Evolutionary conservation across 306 rosid genomes (phyloP).

Genomic region (Hippophae gyantsensis): DNA sequence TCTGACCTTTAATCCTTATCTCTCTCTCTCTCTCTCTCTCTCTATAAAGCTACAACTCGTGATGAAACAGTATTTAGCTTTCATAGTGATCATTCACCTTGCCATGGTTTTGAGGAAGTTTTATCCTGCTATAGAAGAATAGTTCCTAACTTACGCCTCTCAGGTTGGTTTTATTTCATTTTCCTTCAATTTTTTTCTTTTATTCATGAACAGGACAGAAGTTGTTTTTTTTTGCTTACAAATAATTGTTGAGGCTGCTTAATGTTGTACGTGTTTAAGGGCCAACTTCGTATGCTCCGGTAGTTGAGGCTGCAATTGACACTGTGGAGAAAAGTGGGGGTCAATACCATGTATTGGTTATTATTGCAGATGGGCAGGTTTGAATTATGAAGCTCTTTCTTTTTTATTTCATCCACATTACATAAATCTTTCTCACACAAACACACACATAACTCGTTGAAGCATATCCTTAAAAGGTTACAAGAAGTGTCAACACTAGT

Average conservation of each 20-base stretch:
- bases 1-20: constrained; percentile 7
- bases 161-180: constrained; percentile 38
- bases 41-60: constrained; percentile 61
- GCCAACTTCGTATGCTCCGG: constrained; percentile 86
- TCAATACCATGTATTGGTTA: constrained; percentile 79
- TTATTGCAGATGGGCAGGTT: constrained; percentile 91
- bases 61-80: constrained; percentile 85
- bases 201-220: not conserved
- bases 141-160: constrained; percentile 57
- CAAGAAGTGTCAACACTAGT: constrained; percentile 38
- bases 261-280: constrained; percentile 37
- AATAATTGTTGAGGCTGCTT: not conserved
- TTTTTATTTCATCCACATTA: not conserved
- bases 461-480: constrained; percentile 41
- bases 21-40: not conserved
- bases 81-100: constrained; percentile 65
- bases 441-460: constrained; percentile 4
- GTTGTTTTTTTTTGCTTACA: too few relatives aligned
- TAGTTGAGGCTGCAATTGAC: constrained; percentile 76
- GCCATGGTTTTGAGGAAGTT: constrained; percentile 90
- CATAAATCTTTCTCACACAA: not conserved
- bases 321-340: constrained; percentile 78
- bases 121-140: constrained; percentile 61
- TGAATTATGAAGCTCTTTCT: not conserved
- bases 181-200: not conserved